Percentiles rank a stretch among this genome's conserved stretches.
Conservation (phyloP, 495 filamentous ascomycete genomes). For the Aspergillus ellipticus region DNA sequence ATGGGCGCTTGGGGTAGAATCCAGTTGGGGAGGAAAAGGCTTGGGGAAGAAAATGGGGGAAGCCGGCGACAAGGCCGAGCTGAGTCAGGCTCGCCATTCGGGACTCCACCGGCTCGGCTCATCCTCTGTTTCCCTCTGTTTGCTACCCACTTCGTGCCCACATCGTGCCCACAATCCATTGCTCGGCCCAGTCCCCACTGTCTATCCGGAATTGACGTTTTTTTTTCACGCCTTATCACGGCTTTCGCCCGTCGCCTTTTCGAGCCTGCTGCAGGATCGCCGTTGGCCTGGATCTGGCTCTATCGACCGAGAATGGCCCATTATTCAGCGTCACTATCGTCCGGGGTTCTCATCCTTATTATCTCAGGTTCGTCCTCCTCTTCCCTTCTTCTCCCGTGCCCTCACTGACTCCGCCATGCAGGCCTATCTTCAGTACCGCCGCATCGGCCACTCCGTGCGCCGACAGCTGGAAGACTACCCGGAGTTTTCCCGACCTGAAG, state of each 20-base stretch:
- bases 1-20: too few relatives aligned
- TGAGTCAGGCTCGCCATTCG: background rate
- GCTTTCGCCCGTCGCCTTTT: background rate
- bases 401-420: slow-evolving; percentile 3
- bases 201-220: background rate
- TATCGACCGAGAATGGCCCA: background rate
- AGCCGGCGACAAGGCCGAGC: background rate
- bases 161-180: too few relatives aligned
- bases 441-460: slow-evolving; percentile 7
- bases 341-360: slow-evolving; percentile 1
- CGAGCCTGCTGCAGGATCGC: background rate
- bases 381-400: background rate
- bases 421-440: slow-evolving; percentile 7
- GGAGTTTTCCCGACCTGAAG: background rate
- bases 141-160: too few relatives aligned
- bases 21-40: too few relatives aligned
- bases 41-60: too few relatives aligned
- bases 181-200: background rate
- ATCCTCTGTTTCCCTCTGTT: too few relatives aligned
- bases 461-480: slow-evolving; percentile 1
- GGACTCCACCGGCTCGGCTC: background rate
- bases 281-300: background rate
- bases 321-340: background rate
- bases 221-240: background rate
- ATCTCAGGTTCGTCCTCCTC: too few relatives aligned